A percentile compares a stretch with the other conserved stretches of the same genome.
These are phyloP conservation scores for Populus nigra DNA, from an alignment of 345 rosid genomes.

Conservation along the genomic window DNA sequence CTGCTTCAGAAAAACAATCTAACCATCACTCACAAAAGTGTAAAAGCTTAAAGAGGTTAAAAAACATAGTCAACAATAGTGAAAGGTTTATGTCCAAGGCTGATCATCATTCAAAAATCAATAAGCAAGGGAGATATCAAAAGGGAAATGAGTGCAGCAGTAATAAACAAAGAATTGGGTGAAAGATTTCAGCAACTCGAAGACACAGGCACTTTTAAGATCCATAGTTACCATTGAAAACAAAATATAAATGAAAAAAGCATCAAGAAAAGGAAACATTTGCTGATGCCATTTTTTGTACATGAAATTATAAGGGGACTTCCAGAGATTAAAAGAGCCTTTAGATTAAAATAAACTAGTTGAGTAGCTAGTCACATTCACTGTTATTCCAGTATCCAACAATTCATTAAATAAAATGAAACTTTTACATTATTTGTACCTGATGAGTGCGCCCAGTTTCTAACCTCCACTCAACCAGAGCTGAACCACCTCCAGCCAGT, in stretches of 20 bases:
- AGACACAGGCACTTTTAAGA: background rate
- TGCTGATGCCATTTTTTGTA: too few species aligned
- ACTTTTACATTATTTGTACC: slow-evolving; percentile 38
- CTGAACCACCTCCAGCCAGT: slow-evolving; percentile 71
- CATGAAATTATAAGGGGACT: too few species aligned
- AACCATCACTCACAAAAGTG: background rate
- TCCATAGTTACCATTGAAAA: too few species aligned
- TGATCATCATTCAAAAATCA: background rate
- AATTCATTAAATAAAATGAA: too few species aligned
- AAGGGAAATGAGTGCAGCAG: background rate
- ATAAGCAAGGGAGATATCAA: background rate
- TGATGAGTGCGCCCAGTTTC: slow-evolving; percentile 99
- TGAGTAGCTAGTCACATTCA: too few species aligned
- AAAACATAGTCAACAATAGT: background rate
- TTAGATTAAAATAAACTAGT: too few species aligned
- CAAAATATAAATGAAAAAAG: too few species aligned
- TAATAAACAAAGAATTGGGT: background rate
- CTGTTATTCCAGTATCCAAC: background rate
- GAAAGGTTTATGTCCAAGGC: background rate
- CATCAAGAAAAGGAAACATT: too few species aligned
- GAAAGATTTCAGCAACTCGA: background rate
- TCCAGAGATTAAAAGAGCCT: too few species aligned
- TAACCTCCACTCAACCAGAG: slow-evolving; percentile 92
- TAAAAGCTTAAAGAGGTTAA: background rate
- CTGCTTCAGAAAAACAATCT: slow-evolving; percentile 34